These are phyloP conservation scores for Craterostigma plantagineum DNA, from an alignment of 257 asterid species.

Conservation along the genomic window DNA sequence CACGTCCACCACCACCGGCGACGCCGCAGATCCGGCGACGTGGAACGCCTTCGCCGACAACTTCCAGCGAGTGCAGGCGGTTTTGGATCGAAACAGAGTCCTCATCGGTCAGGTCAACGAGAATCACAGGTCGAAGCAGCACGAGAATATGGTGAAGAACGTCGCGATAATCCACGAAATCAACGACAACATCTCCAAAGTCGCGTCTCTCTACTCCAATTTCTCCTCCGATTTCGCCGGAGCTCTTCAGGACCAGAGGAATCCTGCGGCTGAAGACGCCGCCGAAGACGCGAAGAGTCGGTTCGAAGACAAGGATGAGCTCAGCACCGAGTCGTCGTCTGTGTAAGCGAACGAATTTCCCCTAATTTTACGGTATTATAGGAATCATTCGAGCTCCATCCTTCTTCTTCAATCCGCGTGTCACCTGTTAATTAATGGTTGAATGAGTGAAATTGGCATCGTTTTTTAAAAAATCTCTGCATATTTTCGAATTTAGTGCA, in stretches of 20 bases:
- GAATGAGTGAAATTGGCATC: no score
- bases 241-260: background rate
- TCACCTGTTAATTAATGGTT: no score
- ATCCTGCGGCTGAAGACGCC: constrained; percentile 5
- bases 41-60: constrained; percentile 42
- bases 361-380: no score
- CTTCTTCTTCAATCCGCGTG: no score
- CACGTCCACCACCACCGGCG: background rate
- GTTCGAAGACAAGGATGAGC: background rate
- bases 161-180: constrained; percentile 53
- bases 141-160: constrained; percentile 48
- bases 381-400: no score
- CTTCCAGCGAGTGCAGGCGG: constrained; percentile 51
- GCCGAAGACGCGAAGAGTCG: constrained; percentile 9
- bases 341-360: no score
- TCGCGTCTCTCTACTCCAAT: constrained; percentile 40
- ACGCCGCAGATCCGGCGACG: constrained; percentile 23
- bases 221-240: constrained; percentile 34
- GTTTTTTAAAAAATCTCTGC: no score
- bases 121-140: constrained; percentile 48
- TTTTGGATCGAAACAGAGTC: constrained; percentile 49
- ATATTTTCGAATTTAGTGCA: no score
- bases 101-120: constrained; percentile 67
- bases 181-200: constrained; percentile 46
- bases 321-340: no score